Percentiles rank a stretch among this genome's conserved stretches.
phyloP scores from a whole-genome alignment of 2,329 filamentous ascomycete genomes.

The Claviceps sp. region DNA sequence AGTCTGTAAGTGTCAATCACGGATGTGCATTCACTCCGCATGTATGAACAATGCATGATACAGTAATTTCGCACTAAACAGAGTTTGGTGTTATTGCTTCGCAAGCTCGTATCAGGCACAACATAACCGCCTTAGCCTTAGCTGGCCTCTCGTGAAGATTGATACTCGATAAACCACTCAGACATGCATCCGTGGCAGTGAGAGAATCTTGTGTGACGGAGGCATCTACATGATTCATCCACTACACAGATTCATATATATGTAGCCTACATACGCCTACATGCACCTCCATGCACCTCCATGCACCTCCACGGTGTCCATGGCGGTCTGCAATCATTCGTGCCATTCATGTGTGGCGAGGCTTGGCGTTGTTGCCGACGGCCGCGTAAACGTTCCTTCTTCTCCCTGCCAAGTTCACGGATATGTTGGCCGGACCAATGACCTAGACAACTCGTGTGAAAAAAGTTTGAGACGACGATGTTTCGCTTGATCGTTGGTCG shows the following conservation, averaged over 20 bases:
- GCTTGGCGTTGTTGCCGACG: constrained; percentile 1
- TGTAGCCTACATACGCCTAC: not conserved
- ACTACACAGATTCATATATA: not conserved
- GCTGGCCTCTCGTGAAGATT: not conserved
- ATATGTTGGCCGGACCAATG: not conserved
- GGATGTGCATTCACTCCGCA: too few relatives aligned
- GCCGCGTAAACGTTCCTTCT: not conserved
- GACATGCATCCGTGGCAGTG: not conserved
- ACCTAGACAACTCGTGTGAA: not conserved
- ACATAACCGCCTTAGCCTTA: not conserved
- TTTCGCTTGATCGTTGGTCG: not conserved
- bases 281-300: not conserved
- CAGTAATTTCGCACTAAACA: not conserved
- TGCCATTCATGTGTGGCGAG: not conserved
- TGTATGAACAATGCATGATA: not conserved
- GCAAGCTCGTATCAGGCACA: not conserved
- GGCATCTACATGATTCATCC: not conserved
- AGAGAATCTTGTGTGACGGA: not conserved
- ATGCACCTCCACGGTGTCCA: not conserved
- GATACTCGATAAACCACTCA: not conserved
- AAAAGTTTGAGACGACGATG: not conserved
- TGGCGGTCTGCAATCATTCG: not conserved
- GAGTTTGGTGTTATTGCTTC: not conserved
- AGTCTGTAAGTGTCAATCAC: too few relatives aligned
- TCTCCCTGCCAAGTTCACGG: not conserved